A percentile compares a stretch with the other conserved stretches of the same genome.
phyloP scores from a whole-genome alignment of 2,329 filamentous ascomycete genomes.

The Ascochyta pisi region DNA sequence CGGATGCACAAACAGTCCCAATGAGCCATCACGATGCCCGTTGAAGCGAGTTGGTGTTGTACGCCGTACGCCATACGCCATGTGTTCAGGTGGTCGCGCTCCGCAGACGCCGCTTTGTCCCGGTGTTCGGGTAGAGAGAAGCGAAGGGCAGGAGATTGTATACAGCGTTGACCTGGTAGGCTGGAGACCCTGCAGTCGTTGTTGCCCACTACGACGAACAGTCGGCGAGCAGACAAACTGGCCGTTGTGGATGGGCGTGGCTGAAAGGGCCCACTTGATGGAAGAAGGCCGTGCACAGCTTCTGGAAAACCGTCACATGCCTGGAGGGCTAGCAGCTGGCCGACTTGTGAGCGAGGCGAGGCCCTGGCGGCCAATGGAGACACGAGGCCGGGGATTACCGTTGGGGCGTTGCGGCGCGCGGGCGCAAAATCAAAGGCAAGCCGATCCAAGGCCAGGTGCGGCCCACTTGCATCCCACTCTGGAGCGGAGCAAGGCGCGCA shows the following conservation, averaged over 20 bases:
- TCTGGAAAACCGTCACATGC: constrained; percentile 27
- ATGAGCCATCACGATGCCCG: constrained; percentile 9
- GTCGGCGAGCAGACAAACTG: constrained; percentile 15
- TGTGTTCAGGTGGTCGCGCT: neutral
- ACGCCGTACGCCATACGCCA: neutral
- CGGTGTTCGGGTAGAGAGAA: constrained; percentile 10
- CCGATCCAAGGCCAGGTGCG: constrained; percentile 13
- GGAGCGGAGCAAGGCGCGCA: constrained; percentile 16
- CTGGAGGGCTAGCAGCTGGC: constrained; percentile 18
- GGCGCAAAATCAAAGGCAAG: constrained; percentile 6
- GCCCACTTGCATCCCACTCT: constrained; percentile 15
- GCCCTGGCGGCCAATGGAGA: constrained; percentile 15
- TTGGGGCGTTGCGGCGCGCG: neutral
- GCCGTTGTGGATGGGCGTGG: constrained; percentile 19
- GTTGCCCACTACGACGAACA: constrained; percentile 7
- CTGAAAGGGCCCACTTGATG: constrained; percentile 14
- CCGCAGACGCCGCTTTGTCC: constrained; percentile 24
- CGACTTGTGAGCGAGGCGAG: constrained; percentile 11
- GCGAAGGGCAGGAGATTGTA: constrained; percentile 14
- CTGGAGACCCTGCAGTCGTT: constrained; percentile 35
- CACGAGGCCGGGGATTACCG: constrained; percentile 11
- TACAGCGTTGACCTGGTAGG: constrained; percentile 1
- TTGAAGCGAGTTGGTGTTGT: neutral
- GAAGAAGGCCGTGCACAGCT: constrained; percentile 27
- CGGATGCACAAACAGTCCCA: neutral